Base-by-base conservation (phyloP, 2,329 filamentous ascomycete species). In the Ophiostoma populinum region DNA sequence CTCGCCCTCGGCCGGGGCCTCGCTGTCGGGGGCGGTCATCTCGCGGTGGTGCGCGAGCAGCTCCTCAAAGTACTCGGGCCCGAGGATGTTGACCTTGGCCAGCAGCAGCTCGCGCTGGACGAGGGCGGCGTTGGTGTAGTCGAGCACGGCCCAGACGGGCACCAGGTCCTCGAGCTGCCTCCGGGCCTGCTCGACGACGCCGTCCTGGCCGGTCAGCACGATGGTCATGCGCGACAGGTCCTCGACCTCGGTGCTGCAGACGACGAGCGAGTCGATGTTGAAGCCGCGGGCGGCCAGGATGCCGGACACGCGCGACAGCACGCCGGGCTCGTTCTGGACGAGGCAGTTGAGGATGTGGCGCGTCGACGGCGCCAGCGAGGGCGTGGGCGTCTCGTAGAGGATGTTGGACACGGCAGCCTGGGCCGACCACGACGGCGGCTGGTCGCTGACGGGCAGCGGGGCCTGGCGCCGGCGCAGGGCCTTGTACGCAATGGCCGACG, bases 141-240 rank as follows among this genome's bases (percentile, higher is more conserved):
- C 90, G 39, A 98, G 64, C 22, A 98, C 90, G 35, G 90, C 90
- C 90, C 90, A 98, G 40, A 98, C 90, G 17, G 90, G 90, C 17
- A 98, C 90, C 34, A 98, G 65, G 51, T 98, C 90, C 59, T 98
- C 90, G 38, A 98, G 65, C 61, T 98, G 90, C 43, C 90, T 70
- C 44, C 90, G 75, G 37, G 90, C 90, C 62, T 98, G 90, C 66
- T 98, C 90, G 19, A 98, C 85, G 24, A 95, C 87, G 36, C 87
- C 87, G 50, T 95, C 90, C 59, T 94, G 86, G 11, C 90, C 90
- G 37, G 85, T 85, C 35, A 98, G 68, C 45, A 98, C 90, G 51
- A 98, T 95, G 38, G 90, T 98, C 90, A 98, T 98, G 52, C 90
- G 85, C 22, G 83, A 93, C 35, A 98, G 67, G 51, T 98, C 90